Base-by-base conservation (phyloP, 768 basidiomycete species). In the Sutorius australiensis region DNA sequence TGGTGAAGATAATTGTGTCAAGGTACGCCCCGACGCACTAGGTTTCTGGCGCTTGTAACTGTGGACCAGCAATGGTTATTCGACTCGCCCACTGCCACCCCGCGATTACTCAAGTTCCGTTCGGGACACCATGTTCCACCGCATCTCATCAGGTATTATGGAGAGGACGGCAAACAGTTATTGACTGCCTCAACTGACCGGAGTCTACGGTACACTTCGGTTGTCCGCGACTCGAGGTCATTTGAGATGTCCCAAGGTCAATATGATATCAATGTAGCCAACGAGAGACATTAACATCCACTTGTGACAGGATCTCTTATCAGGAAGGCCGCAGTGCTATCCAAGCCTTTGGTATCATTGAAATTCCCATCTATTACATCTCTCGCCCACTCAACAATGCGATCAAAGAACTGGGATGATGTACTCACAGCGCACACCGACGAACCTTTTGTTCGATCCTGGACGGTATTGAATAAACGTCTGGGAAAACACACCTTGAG, bases 391-490 rank as follows among this genome's bases (percentile, higher is more conserved):
- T 93, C 92, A 1, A 78, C 83, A 1, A 77, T 86, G 1, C 81
- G 94, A 27, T 79, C 89, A 9, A 95, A 93, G 67, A 95, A 99
- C 57, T 99, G 97, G 97, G 95, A 98, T 64, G 94, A 98, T 63
- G 86, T 98, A 40, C 68, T 99, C 6, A 94, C 95, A n/a, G 83
- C 83, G 0, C 95, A 98, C 67, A 74, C 80, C 1, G 91, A 92
- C 43, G 94, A 95, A 61, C 77, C 81, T 4, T 79, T 86, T 51
- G 89, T 89, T 2, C 79, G 95, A 33, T 87, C 92, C 19, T 99
- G 95, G 95, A 84, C 83, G 4, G 88, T 92, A 67, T 75, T 81
- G 53, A 82, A 85, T 57, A 95, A 95, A 73, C 79, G 82, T 47
- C 62, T 91, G 8, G 95, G 95, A 6, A 86, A 88, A 62, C 78